These are phyloP conservation scores for Alternaria conjuncta DNA, from an alignment of 2,329 filamentous ascomycete genomes.

Conservation along the genomic window DNA sequence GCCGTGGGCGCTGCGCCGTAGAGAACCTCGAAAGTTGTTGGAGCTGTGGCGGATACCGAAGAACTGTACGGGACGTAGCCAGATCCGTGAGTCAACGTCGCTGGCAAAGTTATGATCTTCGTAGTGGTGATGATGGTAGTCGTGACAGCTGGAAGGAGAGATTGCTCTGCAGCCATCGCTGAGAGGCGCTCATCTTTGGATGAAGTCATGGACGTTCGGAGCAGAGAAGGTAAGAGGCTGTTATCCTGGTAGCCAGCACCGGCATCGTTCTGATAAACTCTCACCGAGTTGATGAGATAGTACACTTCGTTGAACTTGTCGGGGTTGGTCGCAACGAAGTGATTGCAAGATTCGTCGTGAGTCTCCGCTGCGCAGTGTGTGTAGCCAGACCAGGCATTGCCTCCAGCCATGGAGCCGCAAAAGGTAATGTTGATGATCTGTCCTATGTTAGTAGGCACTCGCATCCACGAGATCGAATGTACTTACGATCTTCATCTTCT, in stretches of 20 bases:
- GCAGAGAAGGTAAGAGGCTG: background rate
- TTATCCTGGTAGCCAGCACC: background rate
- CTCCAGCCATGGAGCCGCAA: constrained; percentile 48
- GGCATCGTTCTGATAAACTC: constrained; percentile 5
- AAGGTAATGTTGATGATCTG: constrained; percentile 56
- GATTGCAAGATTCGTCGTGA: constrained; percentile 54
- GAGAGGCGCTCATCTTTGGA: background rate
- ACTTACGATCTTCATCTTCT: constrained; percentile 26
- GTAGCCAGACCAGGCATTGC: constrained; percentile 58
- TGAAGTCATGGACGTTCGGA: background rate
- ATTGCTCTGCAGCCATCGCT: background rate
- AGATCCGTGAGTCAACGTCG: background rate
- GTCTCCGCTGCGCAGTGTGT: constrained; percentile 15
- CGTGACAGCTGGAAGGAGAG: background rate
- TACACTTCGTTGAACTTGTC: constrained; percentile 27
- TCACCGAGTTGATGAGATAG: constrained; percentile 26
- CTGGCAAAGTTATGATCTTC: background rate
- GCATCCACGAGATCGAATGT: background rate
- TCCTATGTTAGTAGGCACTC: background rate
- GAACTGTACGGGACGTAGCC: background rate
- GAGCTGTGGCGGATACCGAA: background rate
- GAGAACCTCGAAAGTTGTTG: background rate
- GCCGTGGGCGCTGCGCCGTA: background rate
- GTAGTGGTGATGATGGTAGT: background rate
- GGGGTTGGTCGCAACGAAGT: constrained; percentile 27